Base-by-base conservation (phyloP, 257 asterid genomes). In the Petunia axillaris region DNA sequence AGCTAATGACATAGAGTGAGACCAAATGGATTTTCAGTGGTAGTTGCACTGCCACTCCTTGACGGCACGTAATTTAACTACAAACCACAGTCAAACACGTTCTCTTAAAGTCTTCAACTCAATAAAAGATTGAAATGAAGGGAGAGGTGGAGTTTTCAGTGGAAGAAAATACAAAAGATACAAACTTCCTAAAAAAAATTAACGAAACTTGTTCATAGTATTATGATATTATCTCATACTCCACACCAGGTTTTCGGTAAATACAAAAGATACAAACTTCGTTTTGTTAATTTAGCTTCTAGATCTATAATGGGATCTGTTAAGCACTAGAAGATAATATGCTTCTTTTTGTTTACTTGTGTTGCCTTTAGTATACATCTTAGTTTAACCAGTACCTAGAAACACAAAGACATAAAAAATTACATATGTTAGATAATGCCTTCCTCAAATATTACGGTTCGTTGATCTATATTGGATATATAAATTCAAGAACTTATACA, bases 21-120 rank as follows among this genome's bases (percentile, higher is more conserved):
- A 15, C 41, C 67, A 62, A 62, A 35, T 62, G 41, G 41, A 62
- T 65, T 16, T 64, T 75, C 60, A 50, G 76, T 63, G 77, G 84
- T 64, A 53, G 81, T 75, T 75, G 84, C 78, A 37, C 36, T 78
- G 78, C 81, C 85, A 43, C 60, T 81, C 83, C 37, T 84, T 38
- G 48, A 84, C 85, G 87, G 83, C 87, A 81, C 83, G 86, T 74
- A 83, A 74, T 58, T 25, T 44, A 58, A 36, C 52, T 40, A 15
- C 14, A 9, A 75, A 36, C 10, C 7, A 40, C 14, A 48, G 64
- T 14, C 59, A 76, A 81, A 43, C 83, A 7, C 58, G 63, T 50
- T 58, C 38, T n/a, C 15, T 43, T 13, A 73, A 9, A 2, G 55
- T 70, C 43, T 79, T 10, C 44, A 48, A 64, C 64, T n/a, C 38